Conservation (phyloP, 2,329 filamentous ascomycete species). For the Diplodia seriata region DNA sequence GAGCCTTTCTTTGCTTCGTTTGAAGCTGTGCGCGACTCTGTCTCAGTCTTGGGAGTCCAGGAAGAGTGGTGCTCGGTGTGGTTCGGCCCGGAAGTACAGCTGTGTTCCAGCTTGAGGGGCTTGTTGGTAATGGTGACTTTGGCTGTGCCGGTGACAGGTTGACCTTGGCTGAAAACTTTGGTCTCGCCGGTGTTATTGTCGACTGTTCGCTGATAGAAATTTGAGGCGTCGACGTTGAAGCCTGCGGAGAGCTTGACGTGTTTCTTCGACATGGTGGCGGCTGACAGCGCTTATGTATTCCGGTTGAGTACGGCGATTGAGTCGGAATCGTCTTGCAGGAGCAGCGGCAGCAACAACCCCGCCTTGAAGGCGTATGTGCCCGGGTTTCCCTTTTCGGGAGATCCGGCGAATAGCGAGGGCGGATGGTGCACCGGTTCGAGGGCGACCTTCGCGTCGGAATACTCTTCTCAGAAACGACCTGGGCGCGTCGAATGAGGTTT, state of each 20-base stretch:
- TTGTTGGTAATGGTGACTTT: conserved; percentile 47
- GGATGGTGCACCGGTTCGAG: conserved; percentile 20
- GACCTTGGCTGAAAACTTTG: conserved; percentile 45
- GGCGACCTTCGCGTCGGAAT: conserved; percentile 21
- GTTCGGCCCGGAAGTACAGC: conserved; percentile 26
- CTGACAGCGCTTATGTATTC: conserved; percentile 30
- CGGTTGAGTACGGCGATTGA: conserved; percentile 26
- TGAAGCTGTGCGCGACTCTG: conserved; percentile 20
- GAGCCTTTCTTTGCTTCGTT: conserved; percentile 29
- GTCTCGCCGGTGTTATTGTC: conserved; percentile 39
- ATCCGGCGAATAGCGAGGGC: conserved; percentile 12
- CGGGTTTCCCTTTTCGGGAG: conserved; percentile 29
- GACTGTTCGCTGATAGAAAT: conserved; percentile 30
- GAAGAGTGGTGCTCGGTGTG: conserved; percentile 32
- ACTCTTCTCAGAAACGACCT: conserved; percentile 23
- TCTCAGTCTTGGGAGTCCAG: conserved; percentile 29
- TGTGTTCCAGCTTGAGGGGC: conserved; percentile 42
- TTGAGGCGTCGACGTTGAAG: conserved; percentile 30
- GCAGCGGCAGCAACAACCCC: conserved; percentile 22
- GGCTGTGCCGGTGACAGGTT: conserved; percentile 43
- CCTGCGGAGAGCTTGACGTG: conserved; percentile 31
- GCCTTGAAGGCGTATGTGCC: conserved; percentile 21
- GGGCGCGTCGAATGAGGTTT: neutral
- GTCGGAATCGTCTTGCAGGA: conserved; percentile 18
- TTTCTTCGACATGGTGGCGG: conserved; percentile 32